Evolutionary conservation across 2,329 filamentous ascomycete species (phyloP).

Genomic region (Colletotrichum sidae): DNA sequence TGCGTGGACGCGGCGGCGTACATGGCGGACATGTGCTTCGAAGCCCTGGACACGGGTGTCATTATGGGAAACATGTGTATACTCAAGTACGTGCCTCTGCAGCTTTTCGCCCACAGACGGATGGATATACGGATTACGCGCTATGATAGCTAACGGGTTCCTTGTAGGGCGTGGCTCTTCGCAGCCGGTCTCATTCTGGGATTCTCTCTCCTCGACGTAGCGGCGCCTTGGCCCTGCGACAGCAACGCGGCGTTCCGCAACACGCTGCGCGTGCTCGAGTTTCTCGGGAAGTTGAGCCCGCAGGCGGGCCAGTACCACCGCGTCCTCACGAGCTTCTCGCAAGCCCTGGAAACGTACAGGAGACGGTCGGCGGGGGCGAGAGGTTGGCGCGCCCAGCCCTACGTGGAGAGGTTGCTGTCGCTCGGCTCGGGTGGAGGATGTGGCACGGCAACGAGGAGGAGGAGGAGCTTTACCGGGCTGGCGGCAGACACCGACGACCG

Average conservation of each 20-base stretch:
- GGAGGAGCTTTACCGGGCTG: no score
- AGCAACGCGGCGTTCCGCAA: constrained; percentile 5
- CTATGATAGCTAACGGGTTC: no score
- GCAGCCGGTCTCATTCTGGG: constrained; percentile 68
- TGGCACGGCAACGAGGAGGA: neutral
- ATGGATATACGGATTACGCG: no score
- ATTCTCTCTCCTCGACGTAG: constrained; percentile 44
- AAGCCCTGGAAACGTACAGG: constrained; percentile 3
- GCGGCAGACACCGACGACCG: no score
- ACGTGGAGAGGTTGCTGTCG: constrained; percentile 15
- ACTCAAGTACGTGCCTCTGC: constrained; percentile 59
- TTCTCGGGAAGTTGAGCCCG: neutral
- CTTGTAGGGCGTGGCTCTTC: constrained; percentile 50
- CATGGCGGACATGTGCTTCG: constrained; percentile 64
- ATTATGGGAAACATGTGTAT: constrained; percentile 68
- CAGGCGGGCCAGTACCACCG: constrained; percentile 17
- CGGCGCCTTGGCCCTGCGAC: neutral
- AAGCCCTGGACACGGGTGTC: constrained; percentile 56
- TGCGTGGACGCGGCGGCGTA: constrained; percentile 68
- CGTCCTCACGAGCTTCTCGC: constrained; percentile 13
- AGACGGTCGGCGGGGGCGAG: neutral
- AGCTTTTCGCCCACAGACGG: no score
- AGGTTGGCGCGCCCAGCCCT: neutral
- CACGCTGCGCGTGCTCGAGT: neutral
- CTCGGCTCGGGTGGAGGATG: neutral